Conservation (phyloP, 768 basidiomycete species). For the Russula emetica region DNA sequence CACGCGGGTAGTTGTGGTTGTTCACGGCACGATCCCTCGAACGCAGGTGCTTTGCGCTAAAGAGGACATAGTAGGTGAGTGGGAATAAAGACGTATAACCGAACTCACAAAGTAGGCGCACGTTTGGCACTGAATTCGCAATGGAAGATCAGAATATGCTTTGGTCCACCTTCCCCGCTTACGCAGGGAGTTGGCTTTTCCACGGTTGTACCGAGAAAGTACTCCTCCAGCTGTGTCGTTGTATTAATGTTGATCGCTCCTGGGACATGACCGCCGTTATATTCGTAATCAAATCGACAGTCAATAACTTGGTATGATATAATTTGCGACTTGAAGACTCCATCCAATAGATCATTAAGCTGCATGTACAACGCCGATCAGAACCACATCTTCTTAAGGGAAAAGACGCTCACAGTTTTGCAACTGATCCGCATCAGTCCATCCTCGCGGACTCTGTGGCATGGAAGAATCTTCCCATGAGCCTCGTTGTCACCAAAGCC, state of each 20-base stretch:
- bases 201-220: constrained; percentile 58
- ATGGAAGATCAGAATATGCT: constrained; percentile 91
- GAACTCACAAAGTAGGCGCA: constrained; percentile 90
- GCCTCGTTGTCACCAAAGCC: constrained; percentile 94
- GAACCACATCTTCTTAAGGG: constrained; percentile 4
- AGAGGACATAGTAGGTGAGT: neutral
- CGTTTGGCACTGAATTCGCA: constrained; percentile 97
- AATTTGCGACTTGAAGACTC: constrained; percentile 62
- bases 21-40: constrained; percentile 87
- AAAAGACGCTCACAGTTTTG: constrained; percentile 58
- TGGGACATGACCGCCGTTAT: constrained; percentile 85
- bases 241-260: constrained; percentile 92
- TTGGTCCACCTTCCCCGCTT: constrained; percentile 69
- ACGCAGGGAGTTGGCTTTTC: constrained; percentile 60
- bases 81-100: neutral
- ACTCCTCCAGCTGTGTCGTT: constrained; percentile 70
- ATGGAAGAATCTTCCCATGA: constrained; percentile 89
- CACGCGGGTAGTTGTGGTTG: constrained; percentile 82
- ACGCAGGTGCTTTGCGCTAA: constrained; percentile 88
- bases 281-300: constrained; percentile 98
- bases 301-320: constrained; percentile 79
- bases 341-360: constrained; percentile 76
- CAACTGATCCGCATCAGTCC: constrained; percentile 87
- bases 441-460: constrained; percentile 90
- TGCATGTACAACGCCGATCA: constrained; percentile 34